Evolutionary conservation across 2,329 filamentous ascomycete species (phyloP), one percentile per base, ranked within the genome.

Genomic region (Colletotrichum acutatum): DNA sequence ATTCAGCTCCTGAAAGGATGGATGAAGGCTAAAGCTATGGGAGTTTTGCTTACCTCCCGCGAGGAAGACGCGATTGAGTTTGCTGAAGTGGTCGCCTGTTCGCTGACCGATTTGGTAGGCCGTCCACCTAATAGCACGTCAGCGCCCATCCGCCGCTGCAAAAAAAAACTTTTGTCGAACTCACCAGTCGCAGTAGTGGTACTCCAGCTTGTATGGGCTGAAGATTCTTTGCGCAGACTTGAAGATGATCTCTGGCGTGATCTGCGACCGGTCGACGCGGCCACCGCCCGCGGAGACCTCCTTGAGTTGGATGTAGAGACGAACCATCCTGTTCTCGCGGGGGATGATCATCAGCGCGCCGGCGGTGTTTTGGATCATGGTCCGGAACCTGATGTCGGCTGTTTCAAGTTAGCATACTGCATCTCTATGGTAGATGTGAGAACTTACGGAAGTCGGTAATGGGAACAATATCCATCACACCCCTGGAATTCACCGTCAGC

Each of bases 101-200:
- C 92, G 85, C 77, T 93, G 91, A 0, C 91, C 91, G 60, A 94
- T 92, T 71, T 93, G 89, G 77, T 93, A 93, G 0, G 89, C 90
- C 0, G 82, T 90, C 89, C 90, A 93, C 71, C 71, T 73, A 24
- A 4, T 3, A 2, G 1, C 4, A 5, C 26, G 16, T 64, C 34
- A 69, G n/a, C 24, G 11, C 3, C n/a, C 7, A 22, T 0, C 12
- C 24, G 6, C 1, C 19, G 7, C 22, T 30, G 16, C 7, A 26
- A 9, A 12, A 8, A 8, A 6, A 6, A 8, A 16, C 0, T 14
- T 19, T 5, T 5, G 1, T n/a, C 5, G 0, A 6, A 6, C 34
- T 58, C 4, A 66, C 90, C 90, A 93, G 76, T 91, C 87, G 71
- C 89, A 90, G 71, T 93, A 87, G 59, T 87, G 81, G 74, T 92